Conservation (phyloP, 2,329 filamentous ascomycete species). For the Aspergillus sp. region DNA sequence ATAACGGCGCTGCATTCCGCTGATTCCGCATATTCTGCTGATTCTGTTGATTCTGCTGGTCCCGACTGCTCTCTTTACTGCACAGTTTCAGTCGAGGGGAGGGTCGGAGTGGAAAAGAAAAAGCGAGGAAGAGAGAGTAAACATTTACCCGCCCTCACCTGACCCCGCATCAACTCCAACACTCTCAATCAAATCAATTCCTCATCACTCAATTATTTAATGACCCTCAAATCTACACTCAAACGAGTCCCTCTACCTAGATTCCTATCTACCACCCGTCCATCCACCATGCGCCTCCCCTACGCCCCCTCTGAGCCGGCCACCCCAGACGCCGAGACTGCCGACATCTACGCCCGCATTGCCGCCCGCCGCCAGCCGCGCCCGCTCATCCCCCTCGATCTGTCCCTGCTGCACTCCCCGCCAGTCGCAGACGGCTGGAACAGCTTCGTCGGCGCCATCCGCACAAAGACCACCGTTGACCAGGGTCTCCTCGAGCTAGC, state of each 20-base stretch:
- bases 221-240: not conserved
- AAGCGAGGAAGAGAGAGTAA: not conserved
- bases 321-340: constrained; percentile 25
- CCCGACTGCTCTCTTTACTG: too few relatives aligned
- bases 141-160: constrained; percentile 13
- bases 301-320: constrained; percentile 33
- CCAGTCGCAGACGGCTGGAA: constrained; percentile 71
- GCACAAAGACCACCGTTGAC: constrained; percentile 50
- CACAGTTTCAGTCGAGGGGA: too few relatives aligned
- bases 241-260: not conserved
- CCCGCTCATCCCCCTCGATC: constrained; percentile 72
- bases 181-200: not conserved
- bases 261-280: not conserved
- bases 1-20: too few relatives aligned
- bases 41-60: too few relatives aligned
- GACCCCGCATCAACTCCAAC: not conserved
- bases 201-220: not conserved
- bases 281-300: constrained; percentile 34
- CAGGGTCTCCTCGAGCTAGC: constrained; percentile 67
- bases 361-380: constrained; percentile 65
- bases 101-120: too few relatives aligned
- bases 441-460: constrained; percentile 56
- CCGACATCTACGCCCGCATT: constrained; percentile 62
- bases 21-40: too few relatives aligned
- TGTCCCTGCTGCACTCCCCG: constrained; percentile 72